These are phyloP conservation scores for Cronartium ribicola DNA, from an alignment of 1,284 basidiomycete species.

Conservation along the genomic window DNA sequence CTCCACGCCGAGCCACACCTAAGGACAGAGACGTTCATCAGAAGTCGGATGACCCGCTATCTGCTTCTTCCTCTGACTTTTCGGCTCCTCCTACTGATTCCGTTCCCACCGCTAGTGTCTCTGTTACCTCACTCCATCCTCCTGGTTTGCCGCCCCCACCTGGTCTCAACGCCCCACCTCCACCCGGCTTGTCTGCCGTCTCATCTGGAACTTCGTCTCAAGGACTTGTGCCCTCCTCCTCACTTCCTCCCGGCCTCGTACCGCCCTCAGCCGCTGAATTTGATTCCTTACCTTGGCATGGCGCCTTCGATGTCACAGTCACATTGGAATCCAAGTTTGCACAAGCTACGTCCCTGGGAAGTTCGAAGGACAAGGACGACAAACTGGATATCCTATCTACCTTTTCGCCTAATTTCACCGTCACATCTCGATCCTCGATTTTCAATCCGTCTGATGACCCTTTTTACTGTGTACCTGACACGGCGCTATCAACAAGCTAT, in stretches of 20 bases:
- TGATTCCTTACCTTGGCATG: constrained; percentile 23
- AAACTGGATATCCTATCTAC: constrained; percentile 32
- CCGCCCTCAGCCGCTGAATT: neutral
- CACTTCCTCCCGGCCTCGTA: constrained; percentile 35
- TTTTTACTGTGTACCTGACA: constrained; percentile 2
- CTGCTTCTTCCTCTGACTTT: neutral
- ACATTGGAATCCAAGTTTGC: constrained; percentile 11
- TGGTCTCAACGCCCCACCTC: constrained; percentile 14
- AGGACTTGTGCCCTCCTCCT: neutral
- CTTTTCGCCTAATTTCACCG: constrained; percentile 32
- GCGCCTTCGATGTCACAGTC: constrained; percentile 5
- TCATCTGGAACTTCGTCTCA: neutral
- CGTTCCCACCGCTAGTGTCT: neutral
- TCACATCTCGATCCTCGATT: constrained; percentile 28
- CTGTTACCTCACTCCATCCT: neutral
- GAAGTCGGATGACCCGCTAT: neutral
- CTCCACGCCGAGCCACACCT: neutral
- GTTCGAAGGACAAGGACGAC: constrained; percentile 10
- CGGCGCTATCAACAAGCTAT: constrained; percentile 14
- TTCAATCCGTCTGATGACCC: constrained; percentile 9
- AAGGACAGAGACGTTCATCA: neutral
- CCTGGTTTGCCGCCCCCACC: constrained; percentile 17
- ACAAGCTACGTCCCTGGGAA: constrained; percentile 11
- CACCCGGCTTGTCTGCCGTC: constrained; percentile 9
- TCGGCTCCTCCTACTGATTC: constrained; percentile 3